Evolutionary conservation across 495 filamentous ascomycete species (phyloP).

Genomic region (Penicillium canescens): DNA sequence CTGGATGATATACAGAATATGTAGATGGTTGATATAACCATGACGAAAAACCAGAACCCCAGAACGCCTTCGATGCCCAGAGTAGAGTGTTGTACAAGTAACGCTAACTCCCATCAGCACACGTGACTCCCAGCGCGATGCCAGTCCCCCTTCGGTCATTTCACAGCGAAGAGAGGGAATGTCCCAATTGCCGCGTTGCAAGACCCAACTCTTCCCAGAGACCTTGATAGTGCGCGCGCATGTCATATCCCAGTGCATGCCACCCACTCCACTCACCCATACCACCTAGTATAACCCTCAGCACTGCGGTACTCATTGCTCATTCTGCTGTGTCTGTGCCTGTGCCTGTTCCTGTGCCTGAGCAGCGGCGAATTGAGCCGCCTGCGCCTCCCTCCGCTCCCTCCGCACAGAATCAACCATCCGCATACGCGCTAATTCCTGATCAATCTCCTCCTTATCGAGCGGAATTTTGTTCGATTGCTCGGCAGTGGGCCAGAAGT

Average conservation of each 20-base stretch:
- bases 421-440: constrained; percentile 74
- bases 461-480: constrained; percentile 86
- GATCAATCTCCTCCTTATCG: constrained; percentile 82
- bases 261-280: background rate
- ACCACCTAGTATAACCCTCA: background rate
- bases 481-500: constrained; percentile 90
- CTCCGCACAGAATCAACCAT: constrained; percentile 37
- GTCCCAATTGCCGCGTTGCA: too few relatives aligned
- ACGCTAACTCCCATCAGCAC: constrained; percentile 10
- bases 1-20: constrained; percentile 7
- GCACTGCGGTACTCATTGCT: background rate
- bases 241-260: background rate
- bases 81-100: constrained; percentile 41
- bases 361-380: constrained; percentile 43
- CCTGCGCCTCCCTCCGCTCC: constrained; percentile 52
- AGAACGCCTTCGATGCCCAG: constrained; percentile 37
- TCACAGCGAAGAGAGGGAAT: background rate
- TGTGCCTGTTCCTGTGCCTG: constrained; percentile 22
- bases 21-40: constrained; percentile 7
- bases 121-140: constrained; percentile 14
- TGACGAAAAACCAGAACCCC: constrained; percentile 5
- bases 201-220: background rate
- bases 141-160: background rate
- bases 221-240: background rate
- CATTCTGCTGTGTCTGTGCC: constrained; percentile 14